phyloP scores from a whole-genome alignment of 2,329 filamentous ascomycete genomes.

The Monilinia laxa region DNA sequence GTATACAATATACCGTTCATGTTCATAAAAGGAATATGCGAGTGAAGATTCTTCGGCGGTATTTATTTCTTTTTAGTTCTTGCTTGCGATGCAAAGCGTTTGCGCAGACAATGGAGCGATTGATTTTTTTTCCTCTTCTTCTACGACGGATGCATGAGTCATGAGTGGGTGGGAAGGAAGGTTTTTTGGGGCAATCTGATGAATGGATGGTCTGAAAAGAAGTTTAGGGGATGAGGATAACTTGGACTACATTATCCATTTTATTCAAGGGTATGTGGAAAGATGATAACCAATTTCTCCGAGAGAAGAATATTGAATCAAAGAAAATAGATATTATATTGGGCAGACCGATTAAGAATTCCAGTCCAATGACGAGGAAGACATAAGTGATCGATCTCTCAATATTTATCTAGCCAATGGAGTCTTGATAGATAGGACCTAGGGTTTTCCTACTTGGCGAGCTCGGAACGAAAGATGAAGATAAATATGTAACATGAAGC shows the following conservation, averaged over 20 bases:
- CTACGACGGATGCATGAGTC: constrained; percentile 16
- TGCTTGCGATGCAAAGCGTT: constrained; percentile 1
- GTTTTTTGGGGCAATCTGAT: neutral
- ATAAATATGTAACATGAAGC: neutral
- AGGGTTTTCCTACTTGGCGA: neutral
- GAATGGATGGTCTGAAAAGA: neutral
- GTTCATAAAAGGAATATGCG: constrained; percentile 1
- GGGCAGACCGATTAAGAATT: too few relatives aligned
- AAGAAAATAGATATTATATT: neutral
- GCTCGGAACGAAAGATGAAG: neutral
- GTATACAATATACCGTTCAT: constrained; percentile 4
- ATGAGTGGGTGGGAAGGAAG: neutral
- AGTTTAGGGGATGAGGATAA: neutral
- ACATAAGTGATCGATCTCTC: neutral
- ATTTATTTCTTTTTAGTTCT: constrained; percentile 12
- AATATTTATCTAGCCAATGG: neutral
- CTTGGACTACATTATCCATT: neutral
- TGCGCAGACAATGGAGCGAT: constrained; percentile 6
- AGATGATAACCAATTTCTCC: neutral
- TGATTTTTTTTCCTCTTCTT: neutral
- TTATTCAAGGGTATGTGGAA: neutral
- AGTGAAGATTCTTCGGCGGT: neutral
- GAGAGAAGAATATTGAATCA: neutral
- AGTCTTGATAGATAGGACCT: neutral
- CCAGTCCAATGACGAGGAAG: neutral